Evolutionary conservation across 139 green algal species (phyloP).

Genomic region (Dunaliella primolecta): DNA sequence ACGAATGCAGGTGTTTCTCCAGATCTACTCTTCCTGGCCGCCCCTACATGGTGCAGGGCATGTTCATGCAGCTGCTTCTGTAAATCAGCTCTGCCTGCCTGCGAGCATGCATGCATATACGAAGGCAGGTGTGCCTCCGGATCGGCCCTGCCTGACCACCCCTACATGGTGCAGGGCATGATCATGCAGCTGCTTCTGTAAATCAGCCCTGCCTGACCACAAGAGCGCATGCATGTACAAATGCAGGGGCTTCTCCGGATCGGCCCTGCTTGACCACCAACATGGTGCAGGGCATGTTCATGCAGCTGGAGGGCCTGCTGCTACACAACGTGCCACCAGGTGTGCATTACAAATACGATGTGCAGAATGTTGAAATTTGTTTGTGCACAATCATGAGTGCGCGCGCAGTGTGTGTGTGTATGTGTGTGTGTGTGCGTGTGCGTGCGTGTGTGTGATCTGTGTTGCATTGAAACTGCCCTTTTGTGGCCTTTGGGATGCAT

Average conservation of each 20-base stretch:
- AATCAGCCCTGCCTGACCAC: too few relatives aligned
- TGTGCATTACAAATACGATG: background rate
- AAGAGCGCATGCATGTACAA: background rate
- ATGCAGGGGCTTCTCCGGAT: background rate
- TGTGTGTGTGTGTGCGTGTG: background rate
- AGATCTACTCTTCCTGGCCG: too few relatives aligned
- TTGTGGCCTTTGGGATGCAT: too few relatives aligned
- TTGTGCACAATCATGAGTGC: background rate
- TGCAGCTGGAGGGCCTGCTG: constrained; percentile 60
- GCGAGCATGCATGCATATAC: too few relatives aligned
- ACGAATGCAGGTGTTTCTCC: too few relatives aligned
- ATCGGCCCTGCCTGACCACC: background rate
- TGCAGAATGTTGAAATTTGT: background rate
- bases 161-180: constrained; percentile 54
- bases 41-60: too few relatives aligned
- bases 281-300: constrained; percentile 55
- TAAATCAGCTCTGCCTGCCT: too few relatives aligned
- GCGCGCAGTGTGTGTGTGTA: background rate
- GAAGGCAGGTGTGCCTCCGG: background rate
- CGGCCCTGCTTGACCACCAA: constrained; percentile 20
- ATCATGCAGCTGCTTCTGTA: constrained; percentile 69
- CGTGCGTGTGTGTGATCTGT: background rate
- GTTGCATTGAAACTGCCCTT: too few relatives aligned
- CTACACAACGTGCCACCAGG: constrained; percentile 8
- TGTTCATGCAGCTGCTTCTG: too few relatives aligned